Conservation (phyloP, 2,329 filamentous ascomycete species). For the Alternaria longipes region DNA sequence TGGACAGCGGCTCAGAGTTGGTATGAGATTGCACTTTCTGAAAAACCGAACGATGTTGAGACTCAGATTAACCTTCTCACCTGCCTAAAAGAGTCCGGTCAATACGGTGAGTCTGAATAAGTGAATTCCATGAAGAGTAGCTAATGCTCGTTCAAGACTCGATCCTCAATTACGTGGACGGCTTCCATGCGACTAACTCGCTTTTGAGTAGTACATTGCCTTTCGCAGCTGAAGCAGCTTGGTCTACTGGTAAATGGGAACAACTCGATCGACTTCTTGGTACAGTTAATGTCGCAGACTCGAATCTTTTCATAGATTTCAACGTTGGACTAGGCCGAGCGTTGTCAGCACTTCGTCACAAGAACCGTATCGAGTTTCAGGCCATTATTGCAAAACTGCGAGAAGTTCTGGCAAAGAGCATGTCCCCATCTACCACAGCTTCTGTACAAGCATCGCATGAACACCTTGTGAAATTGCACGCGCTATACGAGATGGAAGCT, state of each 20-base stretch:
- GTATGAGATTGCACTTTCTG: constrained; percentile 90
- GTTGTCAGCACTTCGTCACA: constrained; percentile 67
- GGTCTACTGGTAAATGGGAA: constrained; percentile 85
- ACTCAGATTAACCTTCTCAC: constrained; percentile 84
- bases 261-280: constrained; percentile 71
- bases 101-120: constrained; percentile 71
- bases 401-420: constrained; percentile 73
- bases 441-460: constrained; percentile 88
- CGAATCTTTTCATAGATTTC: constrained; percentile 69
- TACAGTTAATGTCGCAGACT: constrained; percentile 55
- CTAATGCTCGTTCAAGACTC: constrained; percentile 66
- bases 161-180: constrained; percentile 85
- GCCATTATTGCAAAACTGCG: constrained; percentile 71
- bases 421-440: constrained; percentile 79
- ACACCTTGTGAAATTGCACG: constrained; percentile 84
- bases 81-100: constrained; percentile 93
- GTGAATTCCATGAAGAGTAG: constrained; percentile 21
- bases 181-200: constrained; percentile 63
- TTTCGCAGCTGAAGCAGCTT: constrained; percentile 89
- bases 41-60: constrained; percentile 78
- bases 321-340: constrained; percentile 80
- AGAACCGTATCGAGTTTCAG: constrained; percentile 62
- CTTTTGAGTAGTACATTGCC: constrained; percentile 68
- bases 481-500: constrained; percentile 85
- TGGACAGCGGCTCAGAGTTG: constrained; percentile 97